A percentile compares a stretch with the other conserved stretches of the same genome.
Evolutionary conservation across 129 eudicot species (phyloP).

Genomic region (Ambrosia artemisiifolia): DNA sequence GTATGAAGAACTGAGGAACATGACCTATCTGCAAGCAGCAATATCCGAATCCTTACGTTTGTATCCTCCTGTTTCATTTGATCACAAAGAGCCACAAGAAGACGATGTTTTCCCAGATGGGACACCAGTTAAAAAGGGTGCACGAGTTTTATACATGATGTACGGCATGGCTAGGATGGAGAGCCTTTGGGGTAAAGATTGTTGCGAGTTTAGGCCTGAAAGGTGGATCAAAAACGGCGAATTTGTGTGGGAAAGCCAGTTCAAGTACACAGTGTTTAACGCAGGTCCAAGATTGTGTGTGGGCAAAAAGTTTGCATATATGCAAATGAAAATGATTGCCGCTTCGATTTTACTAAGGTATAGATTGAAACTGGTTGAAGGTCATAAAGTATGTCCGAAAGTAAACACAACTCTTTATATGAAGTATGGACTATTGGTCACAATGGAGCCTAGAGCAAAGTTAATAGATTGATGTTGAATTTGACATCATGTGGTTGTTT

Average conservation of each 20-base stretch:
- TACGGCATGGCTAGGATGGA: constrained; percentile 51
- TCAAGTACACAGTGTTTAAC: constrained; percentile 56
- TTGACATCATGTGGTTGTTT: constrained; percentile 6
- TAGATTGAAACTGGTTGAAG: constrained; percentile 41
- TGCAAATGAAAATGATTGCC: constrained; percentile 67
- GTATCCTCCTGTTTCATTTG: constrained; percentile 62
- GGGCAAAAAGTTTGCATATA: constrained; percentile 65
- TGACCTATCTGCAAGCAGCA: constrained; percentile 67
- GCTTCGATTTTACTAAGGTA: constrained; percentile 58
- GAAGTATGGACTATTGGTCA: constrained; percentile 59
- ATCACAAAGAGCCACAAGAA: constrained; percentile 51
- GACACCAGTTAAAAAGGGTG: constrained; percentile 32
- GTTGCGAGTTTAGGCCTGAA: constrained; percentile 57
- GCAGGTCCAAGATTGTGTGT: constrained; percentile 67
- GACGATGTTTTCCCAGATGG: constrained; percentile 63
- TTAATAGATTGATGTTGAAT: constrained; percentile 11
- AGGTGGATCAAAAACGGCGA: constrained; percentile 62
- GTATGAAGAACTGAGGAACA: constrained; percentile 45
- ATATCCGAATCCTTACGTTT: constrained; percentile 54
- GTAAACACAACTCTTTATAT: constrained; percentile 60
- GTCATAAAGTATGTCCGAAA: constrained; percentile 47
- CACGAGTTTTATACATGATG: constrained; percentile 37
- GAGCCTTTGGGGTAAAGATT: constrained; percentile 56
- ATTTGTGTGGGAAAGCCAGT: constrained; percentile 48
- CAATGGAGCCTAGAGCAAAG: constrained; percentile 44